Percentiles rank a stretch among this genome's conserved stretches.
These are phyloP conservation scores for Talaromyces sp. DNA, from an alignment of 2,329 filamentous ascomycete genomes.

Conservation along the genomic window DNA sequence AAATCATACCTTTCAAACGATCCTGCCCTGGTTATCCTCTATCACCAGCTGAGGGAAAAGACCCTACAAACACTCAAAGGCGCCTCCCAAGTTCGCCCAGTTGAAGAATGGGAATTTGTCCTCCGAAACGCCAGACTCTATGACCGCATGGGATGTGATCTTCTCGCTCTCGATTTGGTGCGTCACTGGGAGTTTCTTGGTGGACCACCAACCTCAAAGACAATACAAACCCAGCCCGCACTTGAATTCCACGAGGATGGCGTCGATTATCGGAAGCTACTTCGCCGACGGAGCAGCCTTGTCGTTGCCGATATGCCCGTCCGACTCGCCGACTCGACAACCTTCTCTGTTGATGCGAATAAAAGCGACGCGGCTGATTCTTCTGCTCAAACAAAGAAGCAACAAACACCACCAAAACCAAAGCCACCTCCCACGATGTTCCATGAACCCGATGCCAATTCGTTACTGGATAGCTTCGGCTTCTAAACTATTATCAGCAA, in stretches of 20 bases:
- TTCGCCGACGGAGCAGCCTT: conserved; percentile 72
- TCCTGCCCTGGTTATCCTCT: conserved; percentile 83
- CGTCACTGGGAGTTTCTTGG: conserved; percentile 55
- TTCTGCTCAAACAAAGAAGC: conserved; percentile 38
- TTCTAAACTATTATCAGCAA: conserved; percentile 59
- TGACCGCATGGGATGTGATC: conserved; percentile 88
- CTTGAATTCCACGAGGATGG: conserved; percentile 31
- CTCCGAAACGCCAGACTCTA: conserved; percentile 83
- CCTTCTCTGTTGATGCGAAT: conserved; percentile 10
- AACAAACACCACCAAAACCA: conserved; percentile 52
- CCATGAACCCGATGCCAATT: conserved; percentile 87
- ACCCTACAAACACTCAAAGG: conserved; percentile 81
- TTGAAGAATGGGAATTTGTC: conserved; percentile 85
- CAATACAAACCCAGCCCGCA: conserved; percentile 42
- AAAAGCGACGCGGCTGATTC: conserved; percentile 26
- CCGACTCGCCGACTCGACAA: conserved; percentile 44
- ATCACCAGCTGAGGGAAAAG: conserved; percentile 79
- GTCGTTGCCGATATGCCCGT: conserved; percentile 71
- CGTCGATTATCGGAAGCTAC: conserved; percentile 67
- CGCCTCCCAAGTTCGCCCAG: conserved; percentile 77
- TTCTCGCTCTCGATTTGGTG: conserved; percentile 80
- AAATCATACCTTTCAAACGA: conserved; percentile 88
- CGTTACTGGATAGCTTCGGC: conserved; percentile 88
- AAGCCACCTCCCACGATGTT: conserved; percentile 75
- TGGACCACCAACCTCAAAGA: conserved; percentile 20